Base-by-base conservation (phyloP, 805 yeast genomes). In the Hanseniaspora mollemarum region DNA sequence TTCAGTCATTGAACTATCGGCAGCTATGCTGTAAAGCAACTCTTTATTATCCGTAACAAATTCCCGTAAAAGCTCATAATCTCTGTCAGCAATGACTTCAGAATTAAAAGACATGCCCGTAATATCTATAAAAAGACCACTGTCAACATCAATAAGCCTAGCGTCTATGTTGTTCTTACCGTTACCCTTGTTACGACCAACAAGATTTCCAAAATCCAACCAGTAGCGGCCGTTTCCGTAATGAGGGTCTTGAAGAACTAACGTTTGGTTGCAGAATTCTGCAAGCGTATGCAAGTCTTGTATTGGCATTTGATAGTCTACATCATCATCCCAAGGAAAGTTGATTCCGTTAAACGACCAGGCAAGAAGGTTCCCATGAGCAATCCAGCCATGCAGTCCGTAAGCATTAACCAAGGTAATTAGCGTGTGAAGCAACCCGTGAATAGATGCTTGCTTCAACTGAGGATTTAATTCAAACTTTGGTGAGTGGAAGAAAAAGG, bases 121-220 rank as follows among this genome's bases (percentile, higher is more conserved):
- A 31, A 83, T 77, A 61, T 83, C 92, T 50, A 83, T 78, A 58
- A 77, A 83, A 51, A 80, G 62, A 0, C 90, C 92, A 4, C 80
- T 72, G 56, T 79, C 83, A 8, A 78, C 67, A 61, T 82, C 88
- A 50, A 83, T 77, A 58, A 82, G 80, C 46, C 92, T 65, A 0
- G 84, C 88, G 64, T 81, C 86, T 39, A 82, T 81, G 56, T 78
- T 77, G 59, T 81, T 80, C 19, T 62, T 58, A 0, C 82, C 83
- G 56, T 77, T 79, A 1, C 78, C 83, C 49, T 72, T 71, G 0
- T 60, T 62, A 59, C 88, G 68, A 49, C 73, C 72, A 1, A 84
- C 75, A 10, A 79, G 65, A 15, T 72, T 73, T 2, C 78, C 73
- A 43, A 67, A 60, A 74, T 68, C 76, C 41, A 79, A 54, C 49